Evolutionary conservation across 2,329 filamentous ascomycete species (phyloP).

Genomic region (Pseudogymnoascus sp.): DNA sequence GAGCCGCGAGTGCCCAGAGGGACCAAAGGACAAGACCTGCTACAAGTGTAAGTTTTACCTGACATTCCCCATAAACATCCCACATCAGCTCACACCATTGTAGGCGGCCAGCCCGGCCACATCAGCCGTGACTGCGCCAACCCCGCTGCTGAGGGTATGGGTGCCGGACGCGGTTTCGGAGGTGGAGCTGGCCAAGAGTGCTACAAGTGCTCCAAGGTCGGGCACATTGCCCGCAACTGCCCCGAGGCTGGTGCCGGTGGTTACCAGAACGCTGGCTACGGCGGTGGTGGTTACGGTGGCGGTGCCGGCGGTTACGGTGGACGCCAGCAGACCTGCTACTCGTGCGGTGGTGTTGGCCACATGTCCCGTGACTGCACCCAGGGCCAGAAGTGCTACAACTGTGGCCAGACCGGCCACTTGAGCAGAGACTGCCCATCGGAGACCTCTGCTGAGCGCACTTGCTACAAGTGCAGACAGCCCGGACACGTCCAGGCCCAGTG

Average conservation of each 20-base stretch:
- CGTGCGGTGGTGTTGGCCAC: constrained; percentile 93
- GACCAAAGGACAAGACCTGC: constrained; percentile 80
- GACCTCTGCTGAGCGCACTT: constrained; percentile 84
- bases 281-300: constrained; percentile 39
- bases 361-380: constrained; percentile 97
- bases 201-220: constrained; percentile 97
- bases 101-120: constrained; percentile 68
- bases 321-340: constrained; percentile 78
- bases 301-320: constrained; percentile 42
- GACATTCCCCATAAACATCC: not conserved
- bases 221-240: constrained; percentile 94
- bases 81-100: not conserved
- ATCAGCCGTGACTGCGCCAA: constrained; percentile 67
- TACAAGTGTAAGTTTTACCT: constrained; percentile 49
- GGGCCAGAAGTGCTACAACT: constrained; percentile 99
- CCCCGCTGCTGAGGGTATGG: constrained; percentile 27
- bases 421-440: constrained; percentile 95
- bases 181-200: constrained; percentile 59
- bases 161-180: constrained; percentile 24
- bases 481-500: constrained; percentile 93
- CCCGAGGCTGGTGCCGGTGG: constrained; percentile 55
- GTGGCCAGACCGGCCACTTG: constrained; percentile 86
- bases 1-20: constrained; percentile 85
- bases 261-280: constrained; percentile 40
- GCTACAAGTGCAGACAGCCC: constrained; percentile 85